phyloP scores from a whole-genome alignment of 208 protist genomes.

The Acanthamoeba healyi region DNA sequence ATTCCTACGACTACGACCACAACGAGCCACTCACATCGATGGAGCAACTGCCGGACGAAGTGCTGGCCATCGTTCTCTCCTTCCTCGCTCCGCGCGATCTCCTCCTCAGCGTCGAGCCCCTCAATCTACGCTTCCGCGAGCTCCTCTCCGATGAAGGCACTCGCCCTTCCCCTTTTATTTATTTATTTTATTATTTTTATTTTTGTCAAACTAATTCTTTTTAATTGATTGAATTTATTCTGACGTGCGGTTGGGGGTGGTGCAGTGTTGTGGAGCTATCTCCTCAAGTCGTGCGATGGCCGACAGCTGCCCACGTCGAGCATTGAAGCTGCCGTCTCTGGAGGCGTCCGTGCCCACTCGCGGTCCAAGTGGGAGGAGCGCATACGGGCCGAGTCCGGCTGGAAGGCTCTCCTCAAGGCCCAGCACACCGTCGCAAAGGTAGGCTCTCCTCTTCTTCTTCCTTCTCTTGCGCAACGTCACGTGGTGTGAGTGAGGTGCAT shows the following conservation, averaged over 20 bases:
- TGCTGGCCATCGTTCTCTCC: constrained; percentile 25
- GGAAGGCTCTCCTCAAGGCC: constrained; percentile 50
- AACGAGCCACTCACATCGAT: background rate
- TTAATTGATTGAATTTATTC: no score
- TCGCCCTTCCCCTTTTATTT: background rate
- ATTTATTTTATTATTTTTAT: background rate
- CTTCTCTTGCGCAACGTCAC: background rate
- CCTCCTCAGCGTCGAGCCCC: background rate
- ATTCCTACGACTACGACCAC: no score
- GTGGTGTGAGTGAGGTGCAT: background rate
- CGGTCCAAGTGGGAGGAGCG: constrained; percentile 19
- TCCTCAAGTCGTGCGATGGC: background rate
- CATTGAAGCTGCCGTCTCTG: no score
- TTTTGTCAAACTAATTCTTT: background rate
- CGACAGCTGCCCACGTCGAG: background rate
- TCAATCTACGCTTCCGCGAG: background rate
- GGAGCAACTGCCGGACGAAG: background rate
- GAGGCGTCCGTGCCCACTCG: background rate
- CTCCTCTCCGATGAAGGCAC: constrained; percentile 28
- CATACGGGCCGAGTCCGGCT: constrained; percentile 1
- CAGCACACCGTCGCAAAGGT: constrained; percentile 2
- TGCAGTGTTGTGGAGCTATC: constrained; percentile 38
- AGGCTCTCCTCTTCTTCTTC: background rate
- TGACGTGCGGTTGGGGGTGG: no score
- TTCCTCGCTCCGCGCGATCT: constrained; percentile 10